phyloP scores from a whole-genome alignment of 139 green algal genomes.

The Marvania coccoides region DNA sequence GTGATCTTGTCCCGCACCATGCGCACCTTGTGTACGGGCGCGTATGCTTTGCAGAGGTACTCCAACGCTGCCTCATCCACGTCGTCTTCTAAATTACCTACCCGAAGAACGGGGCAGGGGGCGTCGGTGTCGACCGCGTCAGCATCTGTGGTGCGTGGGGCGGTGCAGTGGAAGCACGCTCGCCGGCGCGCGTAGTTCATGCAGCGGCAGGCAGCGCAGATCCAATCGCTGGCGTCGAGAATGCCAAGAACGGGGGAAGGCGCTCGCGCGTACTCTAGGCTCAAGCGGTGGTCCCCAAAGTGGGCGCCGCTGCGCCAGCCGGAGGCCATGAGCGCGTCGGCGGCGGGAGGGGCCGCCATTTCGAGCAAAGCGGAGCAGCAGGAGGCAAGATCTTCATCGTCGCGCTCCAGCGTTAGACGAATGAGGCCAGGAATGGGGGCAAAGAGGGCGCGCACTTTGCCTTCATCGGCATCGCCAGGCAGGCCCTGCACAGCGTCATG shows the following conservation, averaged over 20 bases:
- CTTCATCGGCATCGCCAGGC: conserved; percentile 19
- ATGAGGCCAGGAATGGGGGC: conserved; percentile 27
- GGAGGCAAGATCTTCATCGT: conserved; percentile 8
- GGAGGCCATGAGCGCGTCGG: conserved; percentile 44
- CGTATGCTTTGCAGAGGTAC: conserved; percentile 25
- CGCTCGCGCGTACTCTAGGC: conserved; percentile 37
- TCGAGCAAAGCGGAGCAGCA: conserved; percentile 20
- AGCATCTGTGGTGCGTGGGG: background rate
- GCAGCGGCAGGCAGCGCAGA: background rate
- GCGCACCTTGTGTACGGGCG: conserved; percentile 52
- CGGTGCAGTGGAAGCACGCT: background rate
- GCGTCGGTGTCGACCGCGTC: conserved; percentile 15
- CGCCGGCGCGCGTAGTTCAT: background rate
- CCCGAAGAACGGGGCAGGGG: conserved; percentile 54
- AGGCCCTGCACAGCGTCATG: conserved; percentile 17
- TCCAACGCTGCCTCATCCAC: conserved; percentile 49
- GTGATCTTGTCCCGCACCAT: conserved; percentile 62
- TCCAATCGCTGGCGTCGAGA: background rate
- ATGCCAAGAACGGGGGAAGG: background rate
- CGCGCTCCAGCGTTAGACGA: conserved; percentile 31
- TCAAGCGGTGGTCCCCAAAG: conserved; percentile 22
- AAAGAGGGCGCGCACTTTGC: conserved; percentile 22
- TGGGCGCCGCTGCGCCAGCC: conserved; percentile 8
- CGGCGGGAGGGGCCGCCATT: conserved; percentile 38
- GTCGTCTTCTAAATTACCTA: conserved; percentile 39